Evolutionary conservation across 177 flowering plant genomes (phyloP), one percentile per base, ranked within the genome.

Genomic region (Vitis hybrid): DNA sequence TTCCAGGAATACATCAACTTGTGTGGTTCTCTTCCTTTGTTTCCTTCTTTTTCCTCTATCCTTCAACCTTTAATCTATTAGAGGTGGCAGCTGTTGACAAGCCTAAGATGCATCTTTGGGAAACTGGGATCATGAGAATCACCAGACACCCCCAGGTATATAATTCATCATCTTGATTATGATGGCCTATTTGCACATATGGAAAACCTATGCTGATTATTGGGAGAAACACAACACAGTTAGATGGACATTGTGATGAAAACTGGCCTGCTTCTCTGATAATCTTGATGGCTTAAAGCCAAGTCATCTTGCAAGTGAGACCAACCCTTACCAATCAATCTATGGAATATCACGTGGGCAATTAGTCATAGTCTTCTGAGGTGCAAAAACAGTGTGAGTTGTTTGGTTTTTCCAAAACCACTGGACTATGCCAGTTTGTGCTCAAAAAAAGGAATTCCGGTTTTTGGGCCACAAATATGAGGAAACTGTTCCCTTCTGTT

Each of bases 91-190:
- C 99, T 11, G 98, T 95, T 72, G 98, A 95, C 73, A 90, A 95
- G 84, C 98, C 99, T 31, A 90, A 92, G 74, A 78, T 95, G 95
- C 99, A 95, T 82, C 90, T 95, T 44, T 95, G 99, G 99, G 99
- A 95, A 77, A 95, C 97, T 9, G 99, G 99, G 59, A 88, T 95
- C 75, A 95, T 95, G 87, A 88, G 99, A 86, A 92, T 95, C 73
- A 95, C 99, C 70, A 80, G 98, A 82, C 99, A 95, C 68, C 99
- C 99, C 38, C 99, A 95, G 99, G 99, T 92, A 80, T 58, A 5
- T 50, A 19, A 11, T 52, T 17, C 44, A 17, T 33, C 31, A 4
- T 11, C 11, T 31, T 53, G 11, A 2, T 54, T 55, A 3, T 55
- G 58, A 55, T 14, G 15, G 17, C 17, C 58, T 14, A 55, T 55